Percentiles rank a stretch among this genome's conserved stretches.
Evolutionary conservation across 768 basidiomycete genomes (phyloP).

Genomic region (Rhodotorula paludigena): DNA sequence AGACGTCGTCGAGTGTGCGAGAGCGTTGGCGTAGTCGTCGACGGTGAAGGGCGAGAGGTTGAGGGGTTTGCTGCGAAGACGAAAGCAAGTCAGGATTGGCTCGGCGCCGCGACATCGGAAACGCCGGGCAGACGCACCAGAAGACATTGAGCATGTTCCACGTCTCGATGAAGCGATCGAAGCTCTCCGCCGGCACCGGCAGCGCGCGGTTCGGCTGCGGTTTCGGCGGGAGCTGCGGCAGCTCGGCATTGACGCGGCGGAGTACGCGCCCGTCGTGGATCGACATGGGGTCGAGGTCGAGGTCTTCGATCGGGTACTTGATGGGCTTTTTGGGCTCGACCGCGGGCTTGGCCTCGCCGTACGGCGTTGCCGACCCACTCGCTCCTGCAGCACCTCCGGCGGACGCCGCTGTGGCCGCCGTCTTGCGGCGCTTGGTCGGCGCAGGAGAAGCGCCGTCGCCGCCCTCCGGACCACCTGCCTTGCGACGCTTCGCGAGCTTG

Average conservation of each 20-base stretch:
- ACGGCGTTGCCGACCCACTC: no score
- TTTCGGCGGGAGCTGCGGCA: conserved; percentile 37
- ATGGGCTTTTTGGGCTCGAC: conserved; percentile 56
- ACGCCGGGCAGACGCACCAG: conserved; percentile 58
- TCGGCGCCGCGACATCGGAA: no score
- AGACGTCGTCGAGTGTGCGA: conserved; percentile 68
- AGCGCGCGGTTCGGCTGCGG: conserved; percentile 27
- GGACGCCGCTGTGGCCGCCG: background rate
- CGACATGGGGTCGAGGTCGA: conserved; percentile 60
- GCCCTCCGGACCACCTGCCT: background rate
- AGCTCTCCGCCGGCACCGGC: conserved; percentile 48
- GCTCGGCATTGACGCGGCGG: conserved; percentile 33
- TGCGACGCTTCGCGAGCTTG: conserved; percentile 50
- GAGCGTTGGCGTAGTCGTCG: conserved; percentile 84
- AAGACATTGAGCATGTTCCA: conserved; percentile 95
- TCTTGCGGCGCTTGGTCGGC: conserved; percentile 22
- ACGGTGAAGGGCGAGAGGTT: conserved; percentile 81
- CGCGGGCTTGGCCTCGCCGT: no score
- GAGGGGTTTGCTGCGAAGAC: conserved; percentile 64
- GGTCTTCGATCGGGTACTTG: conserved; percentile 87
- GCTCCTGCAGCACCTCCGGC: background rate
- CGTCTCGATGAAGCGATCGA: conserved; percentile 79
- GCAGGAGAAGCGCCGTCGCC: background rate
- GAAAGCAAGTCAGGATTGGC: background rate
- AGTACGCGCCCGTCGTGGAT: conserved; percentile 41